Conservation (phyloP, 73 alveolate species). For the Paramecium sexaurelia region DNA sequence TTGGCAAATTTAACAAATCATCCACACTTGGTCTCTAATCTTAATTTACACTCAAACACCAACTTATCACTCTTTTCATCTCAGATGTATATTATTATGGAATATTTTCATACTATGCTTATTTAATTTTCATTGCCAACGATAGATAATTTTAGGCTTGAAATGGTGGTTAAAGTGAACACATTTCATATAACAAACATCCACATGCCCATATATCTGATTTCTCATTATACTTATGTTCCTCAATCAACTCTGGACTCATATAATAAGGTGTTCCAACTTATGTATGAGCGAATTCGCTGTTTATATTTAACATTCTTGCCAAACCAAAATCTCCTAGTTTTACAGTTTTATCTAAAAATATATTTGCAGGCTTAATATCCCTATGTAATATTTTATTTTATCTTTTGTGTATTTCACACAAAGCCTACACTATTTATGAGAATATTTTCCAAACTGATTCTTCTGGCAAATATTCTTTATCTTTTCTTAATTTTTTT, state of each 20-base stretch:
- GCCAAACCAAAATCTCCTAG: constrained; percentile 96
- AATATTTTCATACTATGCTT: constrained; percentile 81
- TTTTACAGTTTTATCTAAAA: constrained; percentile 88
- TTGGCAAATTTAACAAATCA: constrained; percentile 83
- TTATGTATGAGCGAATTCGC: constrained; percentile 94
- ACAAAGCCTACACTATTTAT: constrained; percentile 87
- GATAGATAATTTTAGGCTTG: constrained; percentile 89
- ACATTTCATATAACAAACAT: constrained; percentile 91
- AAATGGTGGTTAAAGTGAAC: constrained; percentile 92
- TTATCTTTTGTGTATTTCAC: constrained; percentile 88
- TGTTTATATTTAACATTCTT: constrained; percentile 83
- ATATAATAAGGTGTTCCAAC: constrained; percentile 98
- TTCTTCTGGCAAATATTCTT: constrained; percentile 87
- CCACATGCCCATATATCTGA: constrained; percentile 97
- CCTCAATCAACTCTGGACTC: constrained; percentile 98
- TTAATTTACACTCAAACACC: constrained; percentile 84
- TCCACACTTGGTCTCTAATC: constrained; percentile 84
- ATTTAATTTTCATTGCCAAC: constrained; percentile 88
- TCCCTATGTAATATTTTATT: constrained; percentile 91
- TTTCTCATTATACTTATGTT: constrained; percentile 92
- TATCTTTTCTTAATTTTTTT: constrained; percentile 76
- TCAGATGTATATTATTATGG: constrained; percentile 87
- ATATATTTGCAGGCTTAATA: constrained; percentile 91
- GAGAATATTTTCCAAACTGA: constrained; percentile 91
- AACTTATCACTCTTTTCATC: constrained; percentile 81